Conservation (phyloP, 345 rosid genomes). For the Brassica rapa region DNA sequence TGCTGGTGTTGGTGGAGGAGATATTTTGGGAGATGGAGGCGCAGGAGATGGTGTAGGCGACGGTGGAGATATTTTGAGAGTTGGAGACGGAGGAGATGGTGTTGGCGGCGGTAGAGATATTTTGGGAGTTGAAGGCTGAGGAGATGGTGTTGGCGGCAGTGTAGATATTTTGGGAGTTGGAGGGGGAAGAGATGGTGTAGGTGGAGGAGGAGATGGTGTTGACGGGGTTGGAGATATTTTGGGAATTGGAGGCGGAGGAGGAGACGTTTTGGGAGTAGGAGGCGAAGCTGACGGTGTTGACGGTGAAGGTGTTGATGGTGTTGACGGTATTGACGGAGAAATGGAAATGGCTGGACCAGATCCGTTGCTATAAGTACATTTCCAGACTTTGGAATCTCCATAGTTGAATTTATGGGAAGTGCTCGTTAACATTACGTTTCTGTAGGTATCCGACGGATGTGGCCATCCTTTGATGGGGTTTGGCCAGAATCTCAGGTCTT, state of each 20-base stretch:
- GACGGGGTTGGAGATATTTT: too few species aligned
- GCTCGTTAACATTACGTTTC: background rate
- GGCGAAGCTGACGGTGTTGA: too few species aligned
- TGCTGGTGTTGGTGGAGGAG: too few species aligned
- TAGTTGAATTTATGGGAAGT: background rate
- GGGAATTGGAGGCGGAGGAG: too few species aligned
- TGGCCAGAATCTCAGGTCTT: background rate
- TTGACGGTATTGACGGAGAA: background rate
- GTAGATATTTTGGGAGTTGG: background rate
- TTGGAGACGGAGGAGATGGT: background rate
- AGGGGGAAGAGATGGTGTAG: background rate
- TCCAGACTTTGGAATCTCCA: conserved; percentile 31
- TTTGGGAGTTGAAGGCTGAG: background rate
- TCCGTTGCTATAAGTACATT: conserved; percentile 30
- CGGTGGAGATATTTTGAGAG: background rate
- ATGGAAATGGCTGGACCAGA: conserved; percentile 33
- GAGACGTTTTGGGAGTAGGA: too few species aligned
- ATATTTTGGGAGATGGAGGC: too few species aligned
- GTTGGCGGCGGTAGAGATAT: background rate
- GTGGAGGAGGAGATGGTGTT: background rate
- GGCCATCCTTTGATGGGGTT: conserved; percentile 20
- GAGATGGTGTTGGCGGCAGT: background rate
- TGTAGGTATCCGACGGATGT: background rate
- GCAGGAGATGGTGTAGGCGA: too few species aligned
- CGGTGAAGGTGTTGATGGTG: background rate